These are phyloP conservation scores for Mycoemilia scoparia DNA, from an alignment of 192 early-diverging fungal genomes.

Conservation along the genomic window DNA sequence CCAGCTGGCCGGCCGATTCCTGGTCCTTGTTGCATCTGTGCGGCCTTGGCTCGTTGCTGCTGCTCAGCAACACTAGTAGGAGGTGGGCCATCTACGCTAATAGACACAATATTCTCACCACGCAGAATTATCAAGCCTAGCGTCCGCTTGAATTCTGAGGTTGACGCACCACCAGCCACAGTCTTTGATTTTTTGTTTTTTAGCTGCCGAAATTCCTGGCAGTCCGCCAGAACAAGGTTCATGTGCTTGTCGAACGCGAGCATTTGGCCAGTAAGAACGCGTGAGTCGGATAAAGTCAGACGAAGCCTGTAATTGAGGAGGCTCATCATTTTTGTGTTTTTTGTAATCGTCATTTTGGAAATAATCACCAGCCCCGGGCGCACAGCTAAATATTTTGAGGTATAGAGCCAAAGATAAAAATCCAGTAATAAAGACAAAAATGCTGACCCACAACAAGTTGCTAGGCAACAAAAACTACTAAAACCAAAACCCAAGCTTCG, in stretches of 20 bases:
- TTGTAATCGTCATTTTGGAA: conserved; percentile 37
- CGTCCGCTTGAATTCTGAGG: conserved; percentile 75
- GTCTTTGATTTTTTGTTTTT: conserved; percentile 49
- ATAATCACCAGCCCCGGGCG: too few relatives aligned
- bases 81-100: conserved; percentile 81
- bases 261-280: conserved; percentile 92
- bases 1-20: conserved; percentile 73
- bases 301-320: conserved; percentile 89
- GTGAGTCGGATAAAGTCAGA: conserved; percentile 78
- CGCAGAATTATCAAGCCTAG: conserved; percentile 86
- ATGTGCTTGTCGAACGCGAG: conserved; percentile 99
- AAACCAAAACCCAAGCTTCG: too few relatives aligned
- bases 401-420: too few relatives aligned
- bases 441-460: too few relatives aligned
- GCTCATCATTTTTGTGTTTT: conserved; percentile 77
- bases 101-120: conserved; percentile 79
- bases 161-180: conserved; percentile 15
- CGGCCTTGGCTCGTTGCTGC: conserved; percentile 19
- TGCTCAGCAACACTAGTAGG: conserved; percentile 39
- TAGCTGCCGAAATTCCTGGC: conserved; percentile 88
- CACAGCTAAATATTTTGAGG: too few relatives aligned
- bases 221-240: conserved; percentile 95
- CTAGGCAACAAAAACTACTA: too few relatives aligned
- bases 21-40: conserved; percentile 39
- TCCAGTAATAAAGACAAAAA: too few relatives aligned